Percentiles rank a stretch among this genome's conserved stretches.
Evolutionary conservation across 2,329 filamentous ascomycete genomes (phyloP).

Genomic region (Sphaerostilbella broomeana): DNA sequence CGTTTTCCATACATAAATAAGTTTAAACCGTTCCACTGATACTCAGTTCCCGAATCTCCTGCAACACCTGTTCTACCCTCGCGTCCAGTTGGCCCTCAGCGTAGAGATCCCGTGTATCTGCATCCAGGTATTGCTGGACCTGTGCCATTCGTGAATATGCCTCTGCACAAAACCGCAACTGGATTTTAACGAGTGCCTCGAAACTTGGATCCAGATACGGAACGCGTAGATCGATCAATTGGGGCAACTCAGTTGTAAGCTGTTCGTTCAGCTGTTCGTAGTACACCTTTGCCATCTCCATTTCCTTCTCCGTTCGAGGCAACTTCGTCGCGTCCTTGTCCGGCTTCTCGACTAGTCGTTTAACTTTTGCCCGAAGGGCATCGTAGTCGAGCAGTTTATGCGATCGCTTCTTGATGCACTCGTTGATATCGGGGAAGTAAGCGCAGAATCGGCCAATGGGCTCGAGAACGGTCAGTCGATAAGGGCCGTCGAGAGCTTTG

Average conservation of each 20-base stretch:
- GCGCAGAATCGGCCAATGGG: conserved; percentile 94
- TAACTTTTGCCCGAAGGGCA: conserved; percentile 88
- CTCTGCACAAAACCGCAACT: conserved; percentile 94
- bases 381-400: conserved; percentile 99
- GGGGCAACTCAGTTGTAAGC: conserved; percentile 83
- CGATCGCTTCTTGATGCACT: conserved; percentile 98
- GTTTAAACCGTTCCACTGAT: conserved; percentile 66
- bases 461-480: conserved; percentile 87
- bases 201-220: conserved; percentile 96
- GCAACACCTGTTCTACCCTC: conserved; percentile 87
- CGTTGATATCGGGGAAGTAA: conserved; percentile 98
- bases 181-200: conserved; percentile 97
- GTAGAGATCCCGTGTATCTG: conserved; percentile 93
- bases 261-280: conserved; percentile 98
- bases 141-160: conserved; percentile 98
- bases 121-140: conserved; percentile 96
- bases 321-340: conserved; percentile 98
- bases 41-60: conserved; percentile 94
- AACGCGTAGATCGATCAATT: conserved; percentile 92
- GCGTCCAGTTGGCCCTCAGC: conserved; percentile 87
- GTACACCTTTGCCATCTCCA: conserved; percentile 84
- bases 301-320: conserved; percentile 90
- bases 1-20: not conserved
- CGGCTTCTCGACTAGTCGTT: conserved; percentile 94
- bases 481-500: conserved; percentile 94